phyloP scores from a whole-genome alignment of 1,284 basidiomycete genomes.

The Pseudozyma tsukubaensis region DNA sequence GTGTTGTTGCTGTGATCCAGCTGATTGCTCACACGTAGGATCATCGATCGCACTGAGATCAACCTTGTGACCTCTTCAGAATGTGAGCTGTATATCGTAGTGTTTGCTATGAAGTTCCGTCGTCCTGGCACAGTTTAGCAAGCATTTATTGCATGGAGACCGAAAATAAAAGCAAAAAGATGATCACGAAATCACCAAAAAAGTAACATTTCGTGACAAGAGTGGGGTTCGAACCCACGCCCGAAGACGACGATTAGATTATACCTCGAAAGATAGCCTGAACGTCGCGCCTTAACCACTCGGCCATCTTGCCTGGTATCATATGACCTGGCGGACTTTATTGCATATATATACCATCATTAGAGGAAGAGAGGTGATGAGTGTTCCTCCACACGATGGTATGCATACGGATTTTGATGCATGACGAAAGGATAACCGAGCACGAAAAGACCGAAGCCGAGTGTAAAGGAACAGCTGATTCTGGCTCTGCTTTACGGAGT shows the following conservation, averaged over 20 bases:
- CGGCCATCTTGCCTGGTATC: slow-evolving; percentile 65
- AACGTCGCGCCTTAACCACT: slow-evolving; percentile 68
- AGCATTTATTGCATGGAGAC: no score
- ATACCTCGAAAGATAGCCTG: slow-evolving; percentile 29
- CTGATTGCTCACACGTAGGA: no score
- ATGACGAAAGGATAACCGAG: neutral
- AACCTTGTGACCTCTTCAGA: no score
- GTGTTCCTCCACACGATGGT: slow-evolving; percentile 30
- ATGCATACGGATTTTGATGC: neutral
- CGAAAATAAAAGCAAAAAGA: slow-evolving; percentile 5
- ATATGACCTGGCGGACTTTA: rapidly evolving
- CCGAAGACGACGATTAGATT: slow-evolving; percentile 56
- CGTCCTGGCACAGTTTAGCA: no score
- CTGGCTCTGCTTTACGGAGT: no score
- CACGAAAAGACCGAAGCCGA: no score
- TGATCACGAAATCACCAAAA: neutral
- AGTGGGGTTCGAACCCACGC: slow-evolving; percentile 69
- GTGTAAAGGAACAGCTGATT: neutral
- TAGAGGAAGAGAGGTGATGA: neutral
- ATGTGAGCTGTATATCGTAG: no score
- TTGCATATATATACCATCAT: neutral
- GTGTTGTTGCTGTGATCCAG: no score
- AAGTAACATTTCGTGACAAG: slow-evolving; percentile 56
- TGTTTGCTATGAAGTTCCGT: no score
- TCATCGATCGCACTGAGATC: no score